These are phyloP conservation scores for Solanum peruvianum DNA, from an alignment of 257 asterid genomes.

Conservation along the genomic window DNA sequence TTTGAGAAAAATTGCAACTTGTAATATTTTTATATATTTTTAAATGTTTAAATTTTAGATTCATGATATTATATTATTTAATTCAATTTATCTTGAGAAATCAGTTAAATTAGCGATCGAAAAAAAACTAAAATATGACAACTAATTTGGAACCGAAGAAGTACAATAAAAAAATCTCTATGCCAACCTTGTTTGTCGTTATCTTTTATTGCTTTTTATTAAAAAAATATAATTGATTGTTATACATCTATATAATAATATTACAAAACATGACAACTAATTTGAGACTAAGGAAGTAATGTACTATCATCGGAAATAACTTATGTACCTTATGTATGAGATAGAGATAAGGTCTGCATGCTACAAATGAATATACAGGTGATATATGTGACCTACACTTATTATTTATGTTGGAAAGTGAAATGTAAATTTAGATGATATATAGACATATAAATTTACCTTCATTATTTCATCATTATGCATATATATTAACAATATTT, in stretches of 20 bases:
- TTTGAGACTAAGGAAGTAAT: neutral
- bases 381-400: neutral
- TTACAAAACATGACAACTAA: neutral
- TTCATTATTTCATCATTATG: too few species aligned
- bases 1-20: neutral
- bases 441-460: too few species aligned
- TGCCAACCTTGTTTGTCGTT: neutral
- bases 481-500: too few species aligned
- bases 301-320: neutral
- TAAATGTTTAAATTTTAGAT: too few species aligned
- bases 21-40: neutral
- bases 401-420: too few species aligned
- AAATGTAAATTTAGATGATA: too few species aligned
- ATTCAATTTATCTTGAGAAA: too few species aligned
- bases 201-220: neutral
- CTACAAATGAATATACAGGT: neutral
- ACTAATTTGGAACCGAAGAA: neutral
- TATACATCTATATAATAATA: neutral
- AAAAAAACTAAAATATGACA: too few species aligned
- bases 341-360: too few species aligned
- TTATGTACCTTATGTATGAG: neutral
- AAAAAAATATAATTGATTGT: neutral
- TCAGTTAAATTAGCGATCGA: neutral
- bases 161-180: too few species aligned
- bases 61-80: neutral